phyloP scores from a whole-genome alignment of 192 early-diverging fungal genomes.

The Coemansia sp. region DNA sequence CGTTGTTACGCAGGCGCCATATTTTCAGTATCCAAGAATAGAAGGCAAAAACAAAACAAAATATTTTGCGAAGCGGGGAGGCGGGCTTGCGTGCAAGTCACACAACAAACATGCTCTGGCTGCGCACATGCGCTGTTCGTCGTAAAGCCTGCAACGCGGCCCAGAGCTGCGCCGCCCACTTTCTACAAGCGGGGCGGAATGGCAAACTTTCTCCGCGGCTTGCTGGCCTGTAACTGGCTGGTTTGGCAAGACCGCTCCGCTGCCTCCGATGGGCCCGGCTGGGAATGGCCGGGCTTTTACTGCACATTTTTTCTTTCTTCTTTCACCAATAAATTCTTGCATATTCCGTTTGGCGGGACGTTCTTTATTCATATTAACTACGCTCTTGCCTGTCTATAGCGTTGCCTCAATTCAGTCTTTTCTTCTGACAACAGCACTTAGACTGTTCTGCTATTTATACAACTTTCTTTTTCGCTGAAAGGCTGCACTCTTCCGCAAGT shows the following conservation, averaged over 20 bases:
- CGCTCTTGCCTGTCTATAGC: background rate
- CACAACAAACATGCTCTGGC: background rate
- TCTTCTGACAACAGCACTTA: background rate
- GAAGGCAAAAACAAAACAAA: background rate
- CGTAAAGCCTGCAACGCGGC: too few species aligned
- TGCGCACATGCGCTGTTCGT: too few species aligned
- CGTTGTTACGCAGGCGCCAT: background rate
- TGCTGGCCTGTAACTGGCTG: conserved; percentile 8
- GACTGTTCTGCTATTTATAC: background rate
- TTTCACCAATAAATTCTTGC: background rate
- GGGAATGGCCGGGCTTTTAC: background rate
- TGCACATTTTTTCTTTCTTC: conserved; percentile 2
- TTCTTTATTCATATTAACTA: background rate
- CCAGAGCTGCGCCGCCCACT: background rate
- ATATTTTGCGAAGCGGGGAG: background rate
- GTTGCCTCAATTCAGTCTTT: background rate
- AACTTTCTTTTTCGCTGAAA: background rate
- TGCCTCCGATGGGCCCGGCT: background rate
- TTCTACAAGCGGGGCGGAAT: background rate
- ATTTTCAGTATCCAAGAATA: background rate
- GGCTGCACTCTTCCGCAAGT: too few species aligned
- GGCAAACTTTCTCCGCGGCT: background rate
- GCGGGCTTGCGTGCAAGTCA: background rate
- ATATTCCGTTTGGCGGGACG: background rate
- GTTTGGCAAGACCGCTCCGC: background rate